Conservation (phyloP, 2,329 filamentous ascomycete genomes). For the Malbranchea zuffiana region DNA sequence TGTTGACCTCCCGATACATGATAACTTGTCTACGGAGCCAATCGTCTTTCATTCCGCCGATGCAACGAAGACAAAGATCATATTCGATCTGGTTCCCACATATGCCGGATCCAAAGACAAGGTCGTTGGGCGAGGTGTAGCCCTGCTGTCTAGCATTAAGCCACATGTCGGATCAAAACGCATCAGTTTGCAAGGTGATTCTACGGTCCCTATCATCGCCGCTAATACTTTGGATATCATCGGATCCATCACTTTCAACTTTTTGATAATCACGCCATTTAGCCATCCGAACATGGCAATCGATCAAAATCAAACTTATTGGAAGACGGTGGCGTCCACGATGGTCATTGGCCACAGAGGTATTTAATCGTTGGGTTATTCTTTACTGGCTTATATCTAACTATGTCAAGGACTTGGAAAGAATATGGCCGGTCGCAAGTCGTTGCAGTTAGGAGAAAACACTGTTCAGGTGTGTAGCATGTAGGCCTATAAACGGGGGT, state of each 20-base stretch:
- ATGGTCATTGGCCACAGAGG: conserved; percentile 65
- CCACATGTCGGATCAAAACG: conserved; percentile 71
- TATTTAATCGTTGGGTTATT: conserved; percentile 14
- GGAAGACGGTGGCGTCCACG: conserved; percentile 81
- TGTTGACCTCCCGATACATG: conserved; percentile 85
- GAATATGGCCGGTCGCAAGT: conserved; percentile 72
- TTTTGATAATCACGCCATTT: conserved; percentile 88
- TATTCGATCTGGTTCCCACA: conserved; percentile 92
- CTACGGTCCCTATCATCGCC: conserved; percentile 82
- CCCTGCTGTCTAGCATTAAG: conserved; percentile 75
- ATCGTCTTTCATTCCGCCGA: conserved; percentile 79
- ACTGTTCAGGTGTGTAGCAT: conserved; percentile 51
- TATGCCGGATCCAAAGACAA: conserved; percentile 76
- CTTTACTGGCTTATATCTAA: conserved; percentile 5
- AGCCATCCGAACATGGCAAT: conserved; percentile 87
- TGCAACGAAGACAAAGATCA: conserved; percentile 67
- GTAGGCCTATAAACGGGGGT: background rate
- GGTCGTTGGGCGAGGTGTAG: conserved; percentile 77
- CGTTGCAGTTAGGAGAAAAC: conserved; percentile 90
- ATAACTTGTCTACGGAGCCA: conserved; percentile 86
- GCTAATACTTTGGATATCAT: conserved; percentile 77
- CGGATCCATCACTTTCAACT: conserved; percentile 92
- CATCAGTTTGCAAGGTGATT: conserved; percentile 85
- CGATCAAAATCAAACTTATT: conserved; percentile 84
- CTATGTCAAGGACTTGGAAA: conserved; percentile 63